These are phyloP conservation scores for Alternaria gansuensis DNA, from an alignment of 2,329 filamentous ascomycete species.

Conservation along the genomic window DNA sequence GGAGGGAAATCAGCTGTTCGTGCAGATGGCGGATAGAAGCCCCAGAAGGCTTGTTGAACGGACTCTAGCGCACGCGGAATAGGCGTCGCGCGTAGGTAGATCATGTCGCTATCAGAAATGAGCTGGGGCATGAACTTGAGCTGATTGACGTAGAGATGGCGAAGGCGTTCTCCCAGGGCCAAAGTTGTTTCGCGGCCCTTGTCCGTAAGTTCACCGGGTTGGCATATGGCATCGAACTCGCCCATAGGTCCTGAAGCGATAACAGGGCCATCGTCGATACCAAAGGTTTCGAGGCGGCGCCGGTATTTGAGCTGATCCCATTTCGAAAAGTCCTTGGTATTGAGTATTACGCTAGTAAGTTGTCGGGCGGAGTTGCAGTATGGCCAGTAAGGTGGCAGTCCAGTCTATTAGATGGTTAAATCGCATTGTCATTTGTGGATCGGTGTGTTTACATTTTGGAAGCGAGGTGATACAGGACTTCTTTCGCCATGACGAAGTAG, in stretches of 20 bases:
- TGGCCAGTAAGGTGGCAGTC: constrained; percentile 71
- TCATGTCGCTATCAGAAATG: constrained; percentile 55
- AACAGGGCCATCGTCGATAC: constrained; percentile 68
- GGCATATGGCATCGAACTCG: constrained; percentile 77
- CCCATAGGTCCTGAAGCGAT: constrained; percentile 73
- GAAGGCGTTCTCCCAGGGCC: constrained; percentile 58
- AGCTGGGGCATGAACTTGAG: constrained; percentile 59
- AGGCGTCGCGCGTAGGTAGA: constrained; percentile 59
- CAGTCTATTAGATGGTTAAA: constrained; percentile 35
- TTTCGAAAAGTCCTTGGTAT: constrained; percentile 60
- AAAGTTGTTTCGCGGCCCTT: constrained; percentile 60
- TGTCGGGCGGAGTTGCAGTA: constrained; percentile 83
- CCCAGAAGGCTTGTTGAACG: constrained; percentile 60
- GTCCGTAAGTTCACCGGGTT: constrained; percentile 62
- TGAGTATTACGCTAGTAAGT: constrained; percentile 70
- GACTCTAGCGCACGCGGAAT: constrained; percentile 62
- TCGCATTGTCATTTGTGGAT: not conserved
- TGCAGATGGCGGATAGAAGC: constrained; percentile 58
- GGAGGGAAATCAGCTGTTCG: constrained; percentile 55
- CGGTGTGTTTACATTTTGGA: constrained; percentile 72
- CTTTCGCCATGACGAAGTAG: constrained; percentile 66
- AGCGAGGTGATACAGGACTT: constrained; percentile 86
- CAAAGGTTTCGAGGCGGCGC: constrained; percentile 84
- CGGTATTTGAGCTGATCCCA: constrained; percentile 70
- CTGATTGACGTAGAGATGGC: constrained; percentile 61